Evolutionary conservation across 116 monocot genomes (phyloP).

Genomic region (Phalaenopsis hybrid): DNA sequence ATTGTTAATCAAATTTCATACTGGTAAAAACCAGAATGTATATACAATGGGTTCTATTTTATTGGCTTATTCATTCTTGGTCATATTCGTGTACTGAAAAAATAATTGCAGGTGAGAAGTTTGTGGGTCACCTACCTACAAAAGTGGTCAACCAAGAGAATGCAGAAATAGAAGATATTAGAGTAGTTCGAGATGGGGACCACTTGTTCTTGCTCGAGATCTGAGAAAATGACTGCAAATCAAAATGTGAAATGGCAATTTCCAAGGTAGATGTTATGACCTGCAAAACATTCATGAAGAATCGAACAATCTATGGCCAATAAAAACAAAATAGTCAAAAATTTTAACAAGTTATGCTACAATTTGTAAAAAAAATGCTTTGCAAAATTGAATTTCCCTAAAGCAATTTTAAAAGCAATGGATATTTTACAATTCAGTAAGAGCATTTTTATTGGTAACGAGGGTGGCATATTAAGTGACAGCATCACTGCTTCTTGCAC

Average conservation of each 20-base stretch:
- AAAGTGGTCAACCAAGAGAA: conserved; percentile 50
- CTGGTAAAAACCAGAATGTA: background rate
- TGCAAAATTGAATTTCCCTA: background rate
- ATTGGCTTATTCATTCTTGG: background rate
- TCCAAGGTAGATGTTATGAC: background rate
- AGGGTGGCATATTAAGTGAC: too few relatives aligned
- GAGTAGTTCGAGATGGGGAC: conserved; percentile 56
- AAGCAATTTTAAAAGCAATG: too few relatives aligned
- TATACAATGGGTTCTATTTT: background rate
- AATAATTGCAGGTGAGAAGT: conserved; percentile 54
- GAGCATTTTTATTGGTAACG: too few relatives aligned
- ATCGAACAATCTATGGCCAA: background rate
- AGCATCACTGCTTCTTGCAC: too few relatives aligned
- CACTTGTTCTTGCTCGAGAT: conserved; percentile 44
- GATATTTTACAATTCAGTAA: too few relatives aligned
- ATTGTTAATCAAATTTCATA: background rate
- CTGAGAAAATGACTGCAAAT: background rate
- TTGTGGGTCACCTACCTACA: conserved; percentile 25
- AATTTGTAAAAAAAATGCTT: background rate
- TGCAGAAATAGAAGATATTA: conserved; percentile 73
- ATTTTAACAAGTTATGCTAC: background rate
- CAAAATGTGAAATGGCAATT: background rate
- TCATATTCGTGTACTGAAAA: background rate
- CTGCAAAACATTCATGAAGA: background rate
- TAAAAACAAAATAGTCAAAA: background rate